Evolutionary conservation across 1,139 yeast genomes (phyloP).

Genomic region (Arxiozyma bovina): DNA sequence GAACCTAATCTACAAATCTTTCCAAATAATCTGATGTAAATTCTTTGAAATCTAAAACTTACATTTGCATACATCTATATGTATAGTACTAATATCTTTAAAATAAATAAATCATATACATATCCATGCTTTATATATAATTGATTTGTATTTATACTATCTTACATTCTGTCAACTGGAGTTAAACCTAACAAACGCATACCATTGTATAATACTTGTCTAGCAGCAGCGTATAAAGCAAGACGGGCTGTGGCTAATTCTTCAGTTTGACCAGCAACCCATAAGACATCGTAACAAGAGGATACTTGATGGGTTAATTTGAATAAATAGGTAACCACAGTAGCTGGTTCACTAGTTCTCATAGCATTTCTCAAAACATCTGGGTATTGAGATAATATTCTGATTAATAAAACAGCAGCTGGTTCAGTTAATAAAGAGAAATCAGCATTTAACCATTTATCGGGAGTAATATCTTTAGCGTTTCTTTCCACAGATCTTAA

Average conservation of each 20-base stretch:
- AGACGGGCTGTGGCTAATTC: conserved; percentile 86
- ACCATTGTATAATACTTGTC: conserved; percentile 86
- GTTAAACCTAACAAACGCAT: conserved; percentile 86
- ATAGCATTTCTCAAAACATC: conserved; percentile 79
- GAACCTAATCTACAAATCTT: too few species aligned
- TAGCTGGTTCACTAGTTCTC: conserved; percentile 85
- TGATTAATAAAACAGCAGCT: conserved; percentile 61
- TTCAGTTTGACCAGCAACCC: conserved; percentile 95
- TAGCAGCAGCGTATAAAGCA: conserved; percentile 84
- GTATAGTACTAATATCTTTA: not conserved
- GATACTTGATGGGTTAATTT: conserved; percentile 89
- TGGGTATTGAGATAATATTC: conserved; percentile 84
- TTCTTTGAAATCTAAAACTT: too few species aligned
- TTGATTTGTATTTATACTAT: not conserved
- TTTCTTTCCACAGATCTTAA: conserved; percentile 91
- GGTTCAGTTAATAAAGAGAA: conserved; percentile 66
- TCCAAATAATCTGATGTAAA: too few species aligned
- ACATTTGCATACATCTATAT: not conserved
- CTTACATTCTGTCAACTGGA: conserved; percentile 95
- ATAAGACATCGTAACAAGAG: conserved; percentile 85
- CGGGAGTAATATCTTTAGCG: conserved; percentile 40
- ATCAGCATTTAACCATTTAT: conserved; percentile 50
- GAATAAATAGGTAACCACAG: conserved; percentile 89
- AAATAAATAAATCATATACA: not conserved
- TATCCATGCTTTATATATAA: not conserved